These are phyloP conservation scores for Rhizophagus prolifer DNA, from an alignment of 192 early-diverging fungal genomes.

Conservation along the genomic window DNA sequence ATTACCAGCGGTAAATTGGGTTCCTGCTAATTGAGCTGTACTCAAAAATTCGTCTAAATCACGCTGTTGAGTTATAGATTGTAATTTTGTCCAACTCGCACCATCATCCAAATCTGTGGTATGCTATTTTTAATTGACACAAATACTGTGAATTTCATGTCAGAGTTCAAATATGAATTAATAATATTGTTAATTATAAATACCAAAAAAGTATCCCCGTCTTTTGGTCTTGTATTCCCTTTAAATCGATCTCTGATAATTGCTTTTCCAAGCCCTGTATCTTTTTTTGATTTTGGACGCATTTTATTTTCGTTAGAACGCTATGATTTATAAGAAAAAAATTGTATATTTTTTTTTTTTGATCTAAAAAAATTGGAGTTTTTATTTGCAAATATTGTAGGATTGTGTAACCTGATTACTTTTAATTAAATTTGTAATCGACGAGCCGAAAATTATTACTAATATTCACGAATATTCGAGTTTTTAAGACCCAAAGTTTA, in stretches of 20 bases:
- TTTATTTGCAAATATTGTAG: no score
- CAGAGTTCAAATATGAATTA: no score
- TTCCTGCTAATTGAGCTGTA: constrained; percentile 93
- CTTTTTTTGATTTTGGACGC: constrained; percentile 36
- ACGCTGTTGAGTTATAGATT: constrained; percentile 95
- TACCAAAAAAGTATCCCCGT: constrained; percentile 47
- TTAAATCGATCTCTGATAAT: constrained; percentile 52
- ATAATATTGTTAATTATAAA: not conserved
- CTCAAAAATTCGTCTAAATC: constrained; percentile 96
- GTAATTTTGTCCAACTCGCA: constrained; percentile 81
- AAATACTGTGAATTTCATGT: not conserved
- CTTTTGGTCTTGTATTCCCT: constrained; percentile 41
- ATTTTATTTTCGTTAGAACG: not conserved
- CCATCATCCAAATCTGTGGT: constrained; percentile 85
- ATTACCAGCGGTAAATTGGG: constrained; percentile 84
- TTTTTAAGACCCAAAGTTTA: no score
- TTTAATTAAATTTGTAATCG: no score
- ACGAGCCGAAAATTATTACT: no score
- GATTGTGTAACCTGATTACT: not conserved
- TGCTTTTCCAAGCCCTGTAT: constrained; percentile 46
- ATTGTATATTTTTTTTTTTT: not conserved
- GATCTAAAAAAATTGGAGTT: no score
- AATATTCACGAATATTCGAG: no score
- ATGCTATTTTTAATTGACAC: constrained; percentile 50
- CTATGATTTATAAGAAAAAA: no score